phyloP scores from a whole-genome alignment of 2,329 filamentous ascomycete species.

The Cladosporium colombiae region DNA sequence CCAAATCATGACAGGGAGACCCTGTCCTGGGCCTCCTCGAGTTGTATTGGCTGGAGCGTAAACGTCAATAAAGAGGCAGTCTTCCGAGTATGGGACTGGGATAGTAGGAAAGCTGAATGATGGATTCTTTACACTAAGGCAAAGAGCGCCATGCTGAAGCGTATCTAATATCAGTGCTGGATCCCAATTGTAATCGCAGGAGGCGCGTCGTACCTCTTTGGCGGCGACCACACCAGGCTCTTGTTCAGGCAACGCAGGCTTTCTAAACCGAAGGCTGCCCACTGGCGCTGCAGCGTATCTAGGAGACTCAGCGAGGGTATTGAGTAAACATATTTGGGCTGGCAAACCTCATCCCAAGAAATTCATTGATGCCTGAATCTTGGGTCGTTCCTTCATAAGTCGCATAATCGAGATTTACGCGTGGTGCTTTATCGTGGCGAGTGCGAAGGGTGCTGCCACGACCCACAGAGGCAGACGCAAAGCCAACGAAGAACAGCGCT shows the following conservation, averaged over 20 bases:
- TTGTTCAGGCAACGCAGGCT: not conserved
- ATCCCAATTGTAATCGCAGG: not conserved
- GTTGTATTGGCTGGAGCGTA: constrained; percentile 60
- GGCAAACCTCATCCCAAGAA: not conserved
- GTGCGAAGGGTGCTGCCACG: not conserved
- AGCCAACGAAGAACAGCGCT: not conserved
- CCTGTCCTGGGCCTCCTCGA: constrained; percentile 39
- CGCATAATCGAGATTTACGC: not conserved
- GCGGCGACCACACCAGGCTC: not conserved
- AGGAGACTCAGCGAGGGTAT: not conserved
- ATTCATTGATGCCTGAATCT: not conserved
- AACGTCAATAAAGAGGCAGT: constrained; percentile 69
- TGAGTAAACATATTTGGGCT: not conserved
- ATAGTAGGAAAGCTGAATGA: not conserved
- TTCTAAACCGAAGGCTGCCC: not conserved
- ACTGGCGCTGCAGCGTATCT: not conserved
- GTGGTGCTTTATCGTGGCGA: not conserved
- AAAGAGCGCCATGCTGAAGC: not conserved
- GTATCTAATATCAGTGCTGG: not conserved
- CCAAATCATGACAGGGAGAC: constrained; percentile 65
- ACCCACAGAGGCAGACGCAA: not conserved
- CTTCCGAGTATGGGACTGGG: constrained; percentile 46
- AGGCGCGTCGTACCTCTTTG: not conserved
- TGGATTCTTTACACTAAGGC: not conserved
- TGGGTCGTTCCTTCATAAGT: not conserved